These are phyloP conservation scores for Phyllosticta ampelicida DNA, from an alignment of 2,329 filamentous ascomycete species.

Conservation along the genomic window DNA sequence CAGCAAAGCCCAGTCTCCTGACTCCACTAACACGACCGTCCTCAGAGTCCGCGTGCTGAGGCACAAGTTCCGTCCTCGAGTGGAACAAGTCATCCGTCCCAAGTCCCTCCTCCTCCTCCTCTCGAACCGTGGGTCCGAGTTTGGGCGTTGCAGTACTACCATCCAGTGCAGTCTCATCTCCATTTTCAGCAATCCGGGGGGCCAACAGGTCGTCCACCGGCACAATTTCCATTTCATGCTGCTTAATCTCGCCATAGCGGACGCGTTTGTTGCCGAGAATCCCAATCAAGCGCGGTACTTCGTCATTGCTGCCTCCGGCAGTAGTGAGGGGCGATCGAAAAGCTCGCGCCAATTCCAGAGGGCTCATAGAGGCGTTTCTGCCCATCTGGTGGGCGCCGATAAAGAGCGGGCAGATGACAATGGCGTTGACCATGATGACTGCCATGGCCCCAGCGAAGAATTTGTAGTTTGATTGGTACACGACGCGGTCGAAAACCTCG, in stretches of 20 bases:
- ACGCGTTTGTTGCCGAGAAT: neutral
- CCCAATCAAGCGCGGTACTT: neutral
- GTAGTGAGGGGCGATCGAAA: conserved; percentile 22
- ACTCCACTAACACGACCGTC: neutral
- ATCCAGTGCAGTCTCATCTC: neutral
- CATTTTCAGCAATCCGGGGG: neutral
- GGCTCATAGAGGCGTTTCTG: conserved; percentile 19
- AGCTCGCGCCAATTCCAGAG: conserved; percentile 22
- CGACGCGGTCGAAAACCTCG: neutral
- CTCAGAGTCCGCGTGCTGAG: neutral
- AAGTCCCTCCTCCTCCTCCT: neutral
- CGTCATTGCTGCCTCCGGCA: neutral
- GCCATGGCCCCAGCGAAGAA: conserved; percentile 13
- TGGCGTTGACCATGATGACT: conserved; percentile 13
- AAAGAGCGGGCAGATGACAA: conserved; percentile 17
- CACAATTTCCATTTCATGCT: neutral
- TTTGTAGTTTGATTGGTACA: conserved; percentile 9
- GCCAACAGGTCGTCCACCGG: neutral
- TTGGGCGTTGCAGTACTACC: neutral
- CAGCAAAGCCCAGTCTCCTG: neutral
- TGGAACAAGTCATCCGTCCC: neutral
- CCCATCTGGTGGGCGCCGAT: conserved; percentile 22
- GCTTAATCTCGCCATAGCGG: neutral
- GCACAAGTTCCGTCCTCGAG: neutral
- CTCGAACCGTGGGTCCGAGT: neutral